Evolutionary conservation across 179 eudicot species (phyloP), one percentile per base, ranked within the genome.

Genomic region (Amaranthus tricolor): DNA sequence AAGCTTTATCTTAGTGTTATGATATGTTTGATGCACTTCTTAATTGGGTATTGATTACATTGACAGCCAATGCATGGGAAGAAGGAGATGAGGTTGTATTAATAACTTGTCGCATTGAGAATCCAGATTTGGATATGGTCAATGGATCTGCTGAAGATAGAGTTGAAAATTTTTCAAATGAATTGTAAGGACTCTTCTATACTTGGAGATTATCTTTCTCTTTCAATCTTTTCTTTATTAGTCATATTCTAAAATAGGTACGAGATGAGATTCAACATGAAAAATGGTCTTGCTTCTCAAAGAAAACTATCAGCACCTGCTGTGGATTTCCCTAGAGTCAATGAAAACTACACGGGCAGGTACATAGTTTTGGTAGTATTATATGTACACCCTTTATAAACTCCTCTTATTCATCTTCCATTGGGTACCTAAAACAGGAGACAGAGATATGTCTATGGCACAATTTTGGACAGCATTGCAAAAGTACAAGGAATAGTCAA

Each of bases 1-100:
- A 54, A 13, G 47, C 4, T 73, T 72, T 24, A 50, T 67, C 13
- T 12, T 20, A 47, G 1, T 8, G 40, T 43, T 51, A 16, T 73
- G 53, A 31, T 31, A 31, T 31, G 40, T 31, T 31, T 31, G 40
- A 31, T 31, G 3, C 40, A 31, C 40, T 31, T 31, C 40, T n/a
- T 68, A 21, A 8, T 31, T 16, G 16, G 15, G 66, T 15, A 12
- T 20, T 73, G 72, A 7, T 57, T 48, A 56, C 70, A 45, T 72
- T 75, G 47, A 62, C 85, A 94, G 98, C 97, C 67, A 94, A 94
- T 84, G 94, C 98, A 48, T 94, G 98, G 98, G 98, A 94, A 85
- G 97, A 92, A 83, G 98, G 94, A 72, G 98, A 94, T 71, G 98
- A 94, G 80, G 89, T 92, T 70, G 94, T 94, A 75, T 66, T 92